Evolutionary conservation across 2,329 filamentous ascomycete species (phyloP).

Genomic region (Epichloe festucae): DNA sequence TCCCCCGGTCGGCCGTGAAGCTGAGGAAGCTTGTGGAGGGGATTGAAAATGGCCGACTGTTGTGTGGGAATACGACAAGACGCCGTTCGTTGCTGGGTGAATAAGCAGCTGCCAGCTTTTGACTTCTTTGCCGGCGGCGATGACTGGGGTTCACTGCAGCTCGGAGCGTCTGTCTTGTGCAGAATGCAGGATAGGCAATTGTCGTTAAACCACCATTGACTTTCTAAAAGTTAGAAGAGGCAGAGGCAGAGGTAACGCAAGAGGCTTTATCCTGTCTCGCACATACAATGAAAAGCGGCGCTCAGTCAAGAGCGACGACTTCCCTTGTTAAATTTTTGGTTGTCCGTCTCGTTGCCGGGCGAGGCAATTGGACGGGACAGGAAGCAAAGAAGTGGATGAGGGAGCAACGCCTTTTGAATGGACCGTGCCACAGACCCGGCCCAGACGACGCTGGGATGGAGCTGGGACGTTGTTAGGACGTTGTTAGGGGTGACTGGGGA

Average conservation of each 20-base stretch:
- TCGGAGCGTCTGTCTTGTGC: background rate
- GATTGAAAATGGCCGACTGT: constrained; percentile 4
- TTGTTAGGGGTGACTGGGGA: constrained; percentile 18
- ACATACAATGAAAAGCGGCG: constrained; percentile 6
- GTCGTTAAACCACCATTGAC: background rate
- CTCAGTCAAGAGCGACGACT: constrained; percentile 8
- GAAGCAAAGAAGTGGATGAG: constrained; percentile 18
- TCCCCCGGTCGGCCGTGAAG: background rate
- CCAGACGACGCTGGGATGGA: constrained; percentile 14
- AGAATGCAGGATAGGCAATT: background rate
- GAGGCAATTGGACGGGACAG: constrained; percentile 19
- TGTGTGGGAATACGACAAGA: constrained; percentile 3
- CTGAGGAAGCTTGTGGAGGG: background rate
- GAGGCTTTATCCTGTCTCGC: constrained; percentile 2
- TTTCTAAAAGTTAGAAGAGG: background rate
- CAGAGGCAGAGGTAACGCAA: background rate
- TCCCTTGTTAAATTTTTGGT: constrained; percentile 2
- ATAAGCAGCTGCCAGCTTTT: background rate
- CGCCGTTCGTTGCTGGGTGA: constrained; percentile 2
- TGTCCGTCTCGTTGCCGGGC: constrained; percentile 8
- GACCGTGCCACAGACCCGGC: constrained; percentile 13
- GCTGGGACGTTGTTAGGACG: constrained; percentile 20
- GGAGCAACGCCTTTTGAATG: constrained; percentile 30
- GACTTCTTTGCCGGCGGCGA: background rate
- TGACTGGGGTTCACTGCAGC: background rate